A percentile compares a stretch with the other conserved stretches of the same genome.
These are phyloP conservation scores for Fusarium miscanthi DNA, from an alignment of 2,329 filamentous ascomycete species.

Conservation along the genomic window DNA sequence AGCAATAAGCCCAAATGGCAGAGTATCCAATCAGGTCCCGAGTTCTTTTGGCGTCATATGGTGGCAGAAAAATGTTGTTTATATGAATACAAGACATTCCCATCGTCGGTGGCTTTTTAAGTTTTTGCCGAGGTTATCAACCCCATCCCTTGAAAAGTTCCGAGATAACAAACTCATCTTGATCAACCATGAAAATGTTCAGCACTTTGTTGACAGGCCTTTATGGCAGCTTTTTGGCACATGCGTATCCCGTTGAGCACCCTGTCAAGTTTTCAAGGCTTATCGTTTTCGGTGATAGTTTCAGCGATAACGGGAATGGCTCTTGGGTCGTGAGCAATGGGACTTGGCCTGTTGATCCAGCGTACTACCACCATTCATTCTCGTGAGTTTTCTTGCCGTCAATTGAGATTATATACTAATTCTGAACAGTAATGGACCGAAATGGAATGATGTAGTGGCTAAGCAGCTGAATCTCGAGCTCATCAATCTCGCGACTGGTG, in stretches of 20 bases:
- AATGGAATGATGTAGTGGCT: conserved; percentile 27
- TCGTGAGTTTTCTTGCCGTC: background rate
- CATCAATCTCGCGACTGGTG: conserved; percentile 28
- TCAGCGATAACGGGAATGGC: conserved; percentile 33
- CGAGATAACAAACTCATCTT: background rate
- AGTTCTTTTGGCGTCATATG: background rate
- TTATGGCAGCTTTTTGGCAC: background rate
- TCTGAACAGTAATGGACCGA: background rate
- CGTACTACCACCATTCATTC: conserved; percentile 30
- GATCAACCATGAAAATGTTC: background rate
- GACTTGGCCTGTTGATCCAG: conserved; percentile 30
- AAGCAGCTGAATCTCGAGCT: conserved; percentile 10
- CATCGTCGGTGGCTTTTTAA: background rate
- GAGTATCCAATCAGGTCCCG: background rate
- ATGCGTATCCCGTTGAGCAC: background rate
- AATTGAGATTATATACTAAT: background rate
- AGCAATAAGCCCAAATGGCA: background rate
- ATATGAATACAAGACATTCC: conserved; percentile 17
- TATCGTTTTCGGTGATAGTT: conserved; percentile 36
- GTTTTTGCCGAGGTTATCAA: conserved; percentile 7
- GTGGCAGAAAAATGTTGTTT: background rate
- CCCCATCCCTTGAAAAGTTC: background rate
- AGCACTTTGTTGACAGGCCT: background rate
- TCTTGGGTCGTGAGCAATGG: conserved; percentile 33
- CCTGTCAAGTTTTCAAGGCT: background rate